Conservation (phyloP, 129 eudicot species). For the Tanacetum coccineum region DNA sequence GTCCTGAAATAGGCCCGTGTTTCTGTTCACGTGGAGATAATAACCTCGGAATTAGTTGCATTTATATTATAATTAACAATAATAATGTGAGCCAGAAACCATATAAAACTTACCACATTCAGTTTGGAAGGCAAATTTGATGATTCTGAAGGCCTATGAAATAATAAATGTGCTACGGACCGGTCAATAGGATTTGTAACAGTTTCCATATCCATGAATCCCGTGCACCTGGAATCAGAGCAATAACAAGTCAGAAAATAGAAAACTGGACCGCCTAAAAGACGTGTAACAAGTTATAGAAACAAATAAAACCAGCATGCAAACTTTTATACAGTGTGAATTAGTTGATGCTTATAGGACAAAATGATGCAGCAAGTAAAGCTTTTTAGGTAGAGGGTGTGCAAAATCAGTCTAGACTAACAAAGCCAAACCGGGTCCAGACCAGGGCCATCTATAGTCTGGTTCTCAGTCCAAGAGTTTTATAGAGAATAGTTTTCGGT, state of each 20-base stretch:
- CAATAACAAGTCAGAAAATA: background rate
- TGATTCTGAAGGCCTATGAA: constrained; percentile 78
- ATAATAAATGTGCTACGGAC: constrained; percentile 82
- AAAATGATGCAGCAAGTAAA: no score
- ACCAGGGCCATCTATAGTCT: no score
- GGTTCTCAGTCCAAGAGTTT: no score
- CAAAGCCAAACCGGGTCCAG: no score
- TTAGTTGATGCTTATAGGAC: no score
- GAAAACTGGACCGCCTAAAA: no score
- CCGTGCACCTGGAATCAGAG: constrained; percentile 33
- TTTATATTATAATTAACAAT: background rate
- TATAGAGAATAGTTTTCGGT: no score
- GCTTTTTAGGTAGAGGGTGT: no score
- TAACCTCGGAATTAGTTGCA: background rate
- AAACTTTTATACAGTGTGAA: no score
- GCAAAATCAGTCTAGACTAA: no score
- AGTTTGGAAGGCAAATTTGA: constrained; percentile 29
- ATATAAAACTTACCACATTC: constrained; percentile 24
- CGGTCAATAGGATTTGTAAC: constrained; percentile 95
- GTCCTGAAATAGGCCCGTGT: constrained; percentile 26
- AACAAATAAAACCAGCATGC: background rate
- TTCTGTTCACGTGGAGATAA: constrained; percentile 37
- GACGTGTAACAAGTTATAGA: no score
- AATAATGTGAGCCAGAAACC: constrained; percentile 5
- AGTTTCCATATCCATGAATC: constrained; percentile 78